Evolutionary conservation across 495 filamentous ascomycete genomes (phyloP), one percentile per base, ranked within the genome.

Genomic region (Talaromyces wortmannii): DNA sequence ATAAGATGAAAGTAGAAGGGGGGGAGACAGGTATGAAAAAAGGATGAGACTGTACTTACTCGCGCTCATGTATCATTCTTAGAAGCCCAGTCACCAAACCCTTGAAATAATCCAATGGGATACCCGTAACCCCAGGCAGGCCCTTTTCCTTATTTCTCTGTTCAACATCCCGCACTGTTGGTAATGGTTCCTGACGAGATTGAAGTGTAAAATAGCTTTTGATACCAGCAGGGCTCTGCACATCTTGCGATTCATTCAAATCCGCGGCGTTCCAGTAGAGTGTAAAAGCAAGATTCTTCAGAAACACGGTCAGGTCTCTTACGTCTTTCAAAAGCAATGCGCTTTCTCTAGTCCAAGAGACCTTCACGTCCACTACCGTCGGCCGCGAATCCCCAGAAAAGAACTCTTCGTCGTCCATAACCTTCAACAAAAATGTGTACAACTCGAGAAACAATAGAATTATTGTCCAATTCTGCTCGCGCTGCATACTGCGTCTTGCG

Each of bases 241-340:
- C 56, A 29, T 72, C 65, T 45, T 80, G 77, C 42, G 78, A 73
- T 33, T 79, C 80, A 46, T 72, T 81, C 50, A 92, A 73, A 29
- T 91, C 84, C 3, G 82, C 77, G 29, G 85, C 77, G 62, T 92
- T 85, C 77, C 90, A 96, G 67, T 96, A 95, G 53, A 96, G 76
- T 1, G 89, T 85, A 58, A 97, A 97, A 0, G 87, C 85, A n/a
- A 97, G 77, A 55, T 94, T 91, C 60, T 97, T 97, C 31, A 99
- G 78, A 62, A 97, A 99, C 0, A 83, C 70, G 4, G 87, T 86
- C 61, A 99, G 79, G 8, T 81, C 78, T 60, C 83, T 83, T 10
- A 97, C 73, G 31, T 95, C 85, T 13, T 68, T 67, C 12, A 96
- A 67, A 2, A 81, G 81, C 17, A 97, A 71, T 31, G 85, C 79